Evolutionary conservation across 371 early-diverging fungal species (phyloP).

Genomic region (Rhizopus stolonifer): DNA sequence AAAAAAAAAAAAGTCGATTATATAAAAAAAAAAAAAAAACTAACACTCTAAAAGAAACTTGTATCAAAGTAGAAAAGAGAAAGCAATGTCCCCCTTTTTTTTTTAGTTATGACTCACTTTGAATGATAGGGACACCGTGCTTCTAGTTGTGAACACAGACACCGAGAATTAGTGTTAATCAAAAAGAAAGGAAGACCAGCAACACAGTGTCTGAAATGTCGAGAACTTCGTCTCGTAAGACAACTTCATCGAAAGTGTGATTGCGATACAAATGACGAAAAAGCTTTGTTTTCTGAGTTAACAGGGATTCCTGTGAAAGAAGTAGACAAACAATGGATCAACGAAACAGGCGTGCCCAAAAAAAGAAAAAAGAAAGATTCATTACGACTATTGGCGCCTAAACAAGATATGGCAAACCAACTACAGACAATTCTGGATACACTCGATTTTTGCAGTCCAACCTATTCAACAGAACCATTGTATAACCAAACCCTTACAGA

Average conservation of each 20-base stretch:
- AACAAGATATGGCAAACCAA: neutral
- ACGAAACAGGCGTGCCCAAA: neutral
- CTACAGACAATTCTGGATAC: neutral
- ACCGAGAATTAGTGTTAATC: constrained; percentile 67
- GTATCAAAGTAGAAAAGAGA: constrained; percentile 33
- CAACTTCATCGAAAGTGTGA: constrained; percentile 77
- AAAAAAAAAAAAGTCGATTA: no score
- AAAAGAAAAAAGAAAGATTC: neutral
- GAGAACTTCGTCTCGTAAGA: constrained; percentile 66
- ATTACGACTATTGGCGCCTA: neutral
- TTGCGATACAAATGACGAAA: constrained; percentile 42
- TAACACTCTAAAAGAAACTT: constrained; percentile 27
- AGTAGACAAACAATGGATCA: neutral
- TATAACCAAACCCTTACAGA: neutral
- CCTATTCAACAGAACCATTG: neutral
- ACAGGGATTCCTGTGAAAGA: neutral
- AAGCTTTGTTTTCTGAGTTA: neutral
- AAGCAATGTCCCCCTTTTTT: neutral
- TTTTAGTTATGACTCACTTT: neutral
- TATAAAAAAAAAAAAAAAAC: no score
- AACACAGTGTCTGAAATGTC: constrained; percentile 77
- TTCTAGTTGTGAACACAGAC: constrained; percentile 56
- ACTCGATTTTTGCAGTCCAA: neutral
- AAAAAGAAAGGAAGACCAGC: constrained; percentile 79
- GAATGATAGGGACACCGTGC: constrained; percentile 62